Percentiles rank a stretch among this genome's conserved stretches.
phyloP scores from a whole-genome alignment of 2,329 filamentous ascomycete species.

The Phialophora chinensis region DNA sequence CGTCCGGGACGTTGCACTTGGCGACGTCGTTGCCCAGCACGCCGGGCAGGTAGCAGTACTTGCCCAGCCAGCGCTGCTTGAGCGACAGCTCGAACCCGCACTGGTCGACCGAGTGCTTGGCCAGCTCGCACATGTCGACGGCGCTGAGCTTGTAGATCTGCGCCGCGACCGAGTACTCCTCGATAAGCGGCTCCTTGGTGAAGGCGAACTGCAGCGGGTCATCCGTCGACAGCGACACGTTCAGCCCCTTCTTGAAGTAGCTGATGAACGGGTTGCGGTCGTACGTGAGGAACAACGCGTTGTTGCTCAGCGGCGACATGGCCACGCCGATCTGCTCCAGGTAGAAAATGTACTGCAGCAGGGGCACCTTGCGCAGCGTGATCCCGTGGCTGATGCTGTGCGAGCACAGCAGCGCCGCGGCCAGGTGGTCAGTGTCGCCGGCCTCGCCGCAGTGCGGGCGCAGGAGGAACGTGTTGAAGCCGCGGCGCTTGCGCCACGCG shows the following conservation, averaged over 20 bases:
- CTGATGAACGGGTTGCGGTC: constrained; percentile 95
- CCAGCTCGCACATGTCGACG: constrained; percentile 97
- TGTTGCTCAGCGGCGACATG: constrained; percentile 99
- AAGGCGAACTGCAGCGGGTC: constrained; percentile 98
- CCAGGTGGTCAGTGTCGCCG: constrained; percentile 94
- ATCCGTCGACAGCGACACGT: constrained; percentile 94
- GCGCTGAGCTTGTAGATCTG: constrained; percentile 98
- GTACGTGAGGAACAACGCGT: constrained; percentile 93
- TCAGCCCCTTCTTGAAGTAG: constrained; percentile 93
- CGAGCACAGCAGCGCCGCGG: constrained; percentile 86
- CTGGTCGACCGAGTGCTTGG: constrained; percentile 93
- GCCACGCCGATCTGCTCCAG: constrained; percentile 97
- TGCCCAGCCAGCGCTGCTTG: constrained; percentile 90
- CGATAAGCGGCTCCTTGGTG: constrained; percentile 96
- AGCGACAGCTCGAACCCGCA: constrained; percentile 89
- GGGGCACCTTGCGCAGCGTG: constrained; percentile 86
- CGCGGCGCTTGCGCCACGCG: constrained; percentile 84
- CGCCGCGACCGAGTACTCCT: constrained; percentile 96
- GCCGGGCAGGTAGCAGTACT: constrained; percentile 76
- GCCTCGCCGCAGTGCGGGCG: constrained; percentile 96
- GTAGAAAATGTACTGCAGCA: constrained; percentile 97
- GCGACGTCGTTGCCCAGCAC: constrained; percentile 87
- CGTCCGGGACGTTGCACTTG: constrained; percentile 95
- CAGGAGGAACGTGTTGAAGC: constrained; percentile 94
- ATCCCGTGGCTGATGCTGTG: constrained; percentile 97